Conservation (phyloP, 106 monocot species). For the Xerophyta viscosa region DNA sequence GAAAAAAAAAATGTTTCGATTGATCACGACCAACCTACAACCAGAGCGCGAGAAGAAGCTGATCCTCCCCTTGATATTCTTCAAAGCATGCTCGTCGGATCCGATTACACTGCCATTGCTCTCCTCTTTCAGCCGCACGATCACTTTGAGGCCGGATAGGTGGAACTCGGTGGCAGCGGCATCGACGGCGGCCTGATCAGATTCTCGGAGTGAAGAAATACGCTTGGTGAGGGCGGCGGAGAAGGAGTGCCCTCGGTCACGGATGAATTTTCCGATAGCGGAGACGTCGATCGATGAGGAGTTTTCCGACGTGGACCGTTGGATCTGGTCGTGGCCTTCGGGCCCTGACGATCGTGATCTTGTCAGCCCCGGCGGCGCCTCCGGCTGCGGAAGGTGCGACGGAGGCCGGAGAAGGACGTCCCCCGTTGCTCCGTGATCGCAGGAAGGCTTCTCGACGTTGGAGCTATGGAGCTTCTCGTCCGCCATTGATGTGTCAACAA, state of each 20-base stretch:
- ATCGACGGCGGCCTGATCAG: conserved; percentile 5
- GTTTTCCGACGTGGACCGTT: conserved; percentile 33
- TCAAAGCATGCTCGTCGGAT: too few species aligned
- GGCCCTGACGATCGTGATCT: conserved; percentile 11
- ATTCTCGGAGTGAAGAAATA: conserved; percentile 23
- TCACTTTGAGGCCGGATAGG: conserved; percentile 64
- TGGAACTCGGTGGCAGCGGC: conserved; percentile 45
- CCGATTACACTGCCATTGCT: neutral
- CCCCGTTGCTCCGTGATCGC: neutral
- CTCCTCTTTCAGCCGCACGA: conserved; percentile 36
- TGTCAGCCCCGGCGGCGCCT: conserved; percentile 52
- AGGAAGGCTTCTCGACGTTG: neutral
- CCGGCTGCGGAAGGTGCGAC: conserved; percentile 71
- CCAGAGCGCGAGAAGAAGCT: conserved; percentile 94
- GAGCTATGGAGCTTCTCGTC: neutral
- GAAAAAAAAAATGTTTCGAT: too few species aligned
- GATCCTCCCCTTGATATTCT: conserved; percentile 51
- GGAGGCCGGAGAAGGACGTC: conserved; percentile 21
- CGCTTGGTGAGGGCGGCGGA: conserved; percentile 63
- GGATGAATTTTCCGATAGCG: conserved; percentile 46
- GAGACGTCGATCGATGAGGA: conserved; percentile 26
- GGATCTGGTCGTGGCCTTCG: conserved; percentile 19
- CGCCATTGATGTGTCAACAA: neutral
- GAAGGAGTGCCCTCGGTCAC: conserved; percentile 35
- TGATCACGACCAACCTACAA: conserved; percentile 21